Base-by-base conservation (phyloP, 257 asterid genomes). In the Osmanthus fragrans region DNA sequence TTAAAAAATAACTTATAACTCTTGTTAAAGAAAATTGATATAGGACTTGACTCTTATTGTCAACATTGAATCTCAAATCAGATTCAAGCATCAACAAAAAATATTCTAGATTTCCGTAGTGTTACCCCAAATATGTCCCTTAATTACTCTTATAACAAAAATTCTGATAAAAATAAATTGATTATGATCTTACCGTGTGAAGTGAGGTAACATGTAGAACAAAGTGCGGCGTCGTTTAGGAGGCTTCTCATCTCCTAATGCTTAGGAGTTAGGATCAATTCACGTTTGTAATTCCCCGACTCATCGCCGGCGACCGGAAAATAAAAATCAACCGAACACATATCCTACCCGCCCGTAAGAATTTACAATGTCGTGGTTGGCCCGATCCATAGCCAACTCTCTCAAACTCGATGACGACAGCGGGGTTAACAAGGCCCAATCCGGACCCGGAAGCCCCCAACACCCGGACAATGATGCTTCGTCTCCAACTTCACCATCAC, bases 381-480 rank as follows among this genome's bases (percentile, higher is more conserved):
- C 97, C 77, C 94, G 97, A 89, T 96, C 99, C 70, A 93, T 96
- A 75, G 97, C 98, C 27, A 92, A 90, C 84, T 76, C 97, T 74
- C 95, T 96, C 85, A 96, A 89, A 72, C 86, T 89, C 71, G 89
- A 82, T 4, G 83, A 73, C 37, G 72, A 42, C 11, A 77, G 60
- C 74, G 77, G 70, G 77, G 79, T 23, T 39, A 78, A 23, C 3
- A 73, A 82, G 19, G 73, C 85, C 47, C 76, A 77, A 30, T 21
- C 74, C 42, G 77, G 60, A 12, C 54, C 85, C 71, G 87, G 40
- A n/a, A 75, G 64, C 79, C 77, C 86, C 34, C 81, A 84, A 39
- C 77, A 74, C 70, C 81, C 51, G 4, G 80, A 77, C n/a, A 85
- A 81, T 58, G 83, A 80, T 67, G 71, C 69, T 0, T 56, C 92